Evolutionary conservation across 2,329 filamentous ascomycete species (phyloP), one percentile per base, ranked within the genome.

Genomic region (Xenosphaeropsis pyriputrescens): DNA sequence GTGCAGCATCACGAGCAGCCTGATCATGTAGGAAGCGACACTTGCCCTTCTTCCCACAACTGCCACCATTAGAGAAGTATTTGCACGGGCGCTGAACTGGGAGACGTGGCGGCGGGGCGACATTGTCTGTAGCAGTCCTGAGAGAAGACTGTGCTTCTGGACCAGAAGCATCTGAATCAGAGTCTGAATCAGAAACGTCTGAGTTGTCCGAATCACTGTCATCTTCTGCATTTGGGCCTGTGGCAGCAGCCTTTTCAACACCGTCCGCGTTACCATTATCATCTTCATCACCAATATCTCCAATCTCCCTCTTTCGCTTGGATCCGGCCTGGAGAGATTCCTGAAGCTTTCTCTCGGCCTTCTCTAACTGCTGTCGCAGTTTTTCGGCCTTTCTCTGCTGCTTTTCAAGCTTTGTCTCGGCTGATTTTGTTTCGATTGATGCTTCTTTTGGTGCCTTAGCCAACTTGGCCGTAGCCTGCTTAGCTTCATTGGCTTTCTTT

Each of bases 1-100:
- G 62, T 40, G 75, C 75, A 45, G 71, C 71, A 49, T 75, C 72
- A 47, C 75, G 67, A 41, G 76, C 69, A 44, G 70, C 68, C 14
- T 68, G 66, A 52, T 80, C 75, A 55, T 80, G 75, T 45, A 78
- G 72, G 59, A 80, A 80, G 59, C 75, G 75, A 63, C 75, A 80
- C 73, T 79, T 79, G 72, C 73, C 72, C 68, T 78, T 78, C 67
- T 80, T 80, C 37, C 75, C 75, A 58, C 75, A 80, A 41, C 65
- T 75, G 43, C 75, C 75, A 46, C 75, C 75, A 37, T 75, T 79
- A 30, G 75, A 76, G 53, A 71, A 80, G 56, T 80, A 80, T 58
- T 80, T 80, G 70, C 75, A 80, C 50, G 79, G 75, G 45, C 70
- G 73, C 36, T 70, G 67, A 32, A 75, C 66, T 49, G 79, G 74